Conservation (phyloP, 1,139 yeast genomes). For the Diutina sp. region DNA sequence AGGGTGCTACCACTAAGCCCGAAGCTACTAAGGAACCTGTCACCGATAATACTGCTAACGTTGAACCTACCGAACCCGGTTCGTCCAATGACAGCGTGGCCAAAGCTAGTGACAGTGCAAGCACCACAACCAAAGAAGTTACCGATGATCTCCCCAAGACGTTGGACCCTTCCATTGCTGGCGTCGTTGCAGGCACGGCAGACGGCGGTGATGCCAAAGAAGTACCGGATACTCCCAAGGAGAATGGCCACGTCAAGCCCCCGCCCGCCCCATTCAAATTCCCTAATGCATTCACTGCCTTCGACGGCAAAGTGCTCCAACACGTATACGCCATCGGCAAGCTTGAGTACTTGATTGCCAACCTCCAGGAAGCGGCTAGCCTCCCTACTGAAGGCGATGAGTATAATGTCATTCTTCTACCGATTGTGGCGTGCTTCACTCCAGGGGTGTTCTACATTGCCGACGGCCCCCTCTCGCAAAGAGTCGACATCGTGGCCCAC, state of each 20-base stretch:
- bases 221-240: background rate
- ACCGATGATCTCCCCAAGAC: too few relatives aligned
- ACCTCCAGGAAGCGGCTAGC: slow-evolving; percentile 4
- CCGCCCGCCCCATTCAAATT: background rate
- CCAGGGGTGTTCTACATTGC: slow-evolving; percentile 2
- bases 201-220: background rate
- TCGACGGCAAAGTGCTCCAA: slow-evolving; percentile 26
- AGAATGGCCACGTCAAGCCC: background rate
- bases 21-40: too few relatives aligned
- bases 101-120: too few relatives aligned
- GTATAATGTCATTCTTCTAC: background rate
- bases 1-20: too few relatives aligned
- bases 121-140: too few relatives aligned
- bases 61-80: too few relatives aligned
- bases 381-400: background rate
- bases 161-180: background rate
- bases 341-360: slow-evolving; percentile 14
- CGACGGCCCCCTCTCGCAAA: background rate
- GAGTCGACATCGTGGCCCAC: background rate
- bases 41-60: too few relatives aligned
- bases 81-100: too few relatives aligned
- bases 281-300: slow-evolving; percentile 8
- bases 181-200: background rate
- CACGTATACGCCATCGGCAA: slow-evolving; percentile 27
- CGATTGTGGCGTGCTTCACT: background rate